Evolutionary conservation across 257 asterid species (phyloP), one percentile per base, ranked within the genome.

Genomic region (Solanum tarapatanum): DNA sequence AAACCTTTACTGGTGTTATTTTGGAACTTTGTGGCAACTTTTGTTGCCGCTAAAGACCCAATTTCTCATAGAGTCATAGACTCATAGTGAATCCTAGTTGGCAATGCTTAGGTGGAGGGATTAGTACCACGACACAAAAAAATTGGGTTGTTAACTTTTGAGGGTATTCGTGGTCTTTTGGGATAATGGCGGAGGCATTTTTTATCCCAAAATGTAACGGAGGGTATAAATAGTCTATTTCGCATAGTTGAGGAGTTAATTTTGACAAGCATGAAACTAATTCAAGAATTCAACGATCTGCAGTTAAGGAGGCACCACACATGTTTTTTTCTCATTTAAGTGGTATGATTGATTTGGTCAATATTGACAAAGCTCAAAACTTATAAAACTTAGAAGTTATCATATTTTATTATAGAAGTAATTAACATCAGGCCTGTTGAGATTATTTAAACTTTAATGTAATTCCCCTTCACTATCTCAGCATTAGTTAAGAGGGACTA

Each of bases 391-490:
- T 23, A 62, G 13, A 62, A 62, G 28, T 23, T 60, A 17, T 17
- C 60, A 51, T 51, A 51, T 51, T 51, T 51, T 51, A 51, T 51
- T 17, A 5, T 36, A 80, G 32, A 21, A 75, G 19, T 21, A 36
- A 75, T 36, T 36, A 75, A 23, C 51, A 36, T 10, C 55, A 21
- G 55, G 8, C 16, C 21, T 0, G n/a, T 10, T 36, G 32, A 2
- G 32, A 28, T 87, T 91, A 9, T 92, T 88, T 64, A 89, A 66
- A 11, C 32, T 24, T 73, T 66, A 24, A 0, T 11, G 73, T 24
- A 66, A 12, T 66, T 66, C 33, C 17, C 73, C 11, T 24, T 66
- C 73, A 66, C 17, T 0, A 24, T 11, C 19, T 66, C 73, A 24
- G 19, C 33, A 66, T 66, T 66, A 26, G 73, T 66, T 24, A 0